Percentiles rank a stretch among this genome's conserved stretches.
Evolutionary conservation across 805 yeast genomes (phyloP).

Genomic region (Wickerhamiella occidentalis): DNA sequence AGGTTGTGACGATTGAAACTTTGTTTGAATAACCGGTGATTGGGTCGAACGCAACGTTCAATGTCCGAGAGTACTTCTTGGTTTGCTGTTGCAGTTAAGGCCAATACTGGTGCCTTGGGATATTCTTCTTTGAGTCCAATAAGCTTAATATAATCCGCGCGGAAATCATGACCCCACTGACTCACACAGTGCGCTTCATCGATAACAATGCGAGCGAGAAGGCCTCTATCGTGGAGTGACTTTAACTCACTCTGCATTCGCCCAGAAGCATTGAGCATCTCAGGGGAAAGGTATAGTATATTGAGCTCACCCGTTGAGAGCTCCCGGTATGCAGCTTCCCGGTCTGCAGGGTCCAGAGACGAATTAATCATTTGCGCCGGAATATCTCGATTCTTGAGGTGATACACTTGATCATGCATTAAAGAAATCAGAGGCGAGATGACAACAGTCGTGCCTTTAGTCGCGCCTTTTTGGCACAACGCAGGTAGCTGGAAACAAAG

Average conservation of each 20-base stretch:
- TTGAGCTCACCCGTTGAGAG: slow-evolving; percentile 58
- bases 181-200: slow-evolving; percentile 98
- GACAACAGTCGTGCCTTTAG: slow-evolving; percentile 79
- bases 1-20: slow-evolving; percentile 86
- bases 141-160: slow-evolving; percentile 87
- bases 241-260: slow-evolving; percentile 54
- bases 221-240: slow-evolving; percentile 40
- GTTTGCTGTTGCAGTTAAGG: slow-evolving; percentile 94
- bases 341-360: slow-evolving; percentile 50
- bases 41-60: slow-evolving; percentile 57
- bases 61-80: slow-evolving; percentile 81
- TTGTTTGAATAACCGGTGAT: slow-evolving; percentile 56
- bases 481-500: slow-evolving; percentile 94
- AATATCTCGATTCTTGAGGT: slow-evolving; percentile 52
- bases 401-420: slow-evolving; percentile 95
- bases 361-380: slow-evolving; percentile 85
- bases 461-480: slow-evolving; percentile 56
- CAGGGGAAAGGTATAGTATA: slow-evolving; percentile 83
- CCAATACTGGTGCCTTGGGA: slow-evolving; percentile 84
- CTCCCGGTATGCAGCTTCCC: slow-evolving; percentile 46
- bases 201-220: slow-evolving; percentile 75
- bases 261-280: slow-evolving; percentile 71
- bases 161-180: slow-evolving; percentile 97
- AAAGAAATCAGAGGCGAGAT: slow-evolving; percentile 88
- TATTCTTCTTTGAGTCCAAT: slow-evolving; percentile 57